A percentile compares a stretch with the other conserved stretches of the same genome.
Conservation (phyloP, 2,329 filamentous ascomycete genomes). For the Diaporthe sp. region DNA sequence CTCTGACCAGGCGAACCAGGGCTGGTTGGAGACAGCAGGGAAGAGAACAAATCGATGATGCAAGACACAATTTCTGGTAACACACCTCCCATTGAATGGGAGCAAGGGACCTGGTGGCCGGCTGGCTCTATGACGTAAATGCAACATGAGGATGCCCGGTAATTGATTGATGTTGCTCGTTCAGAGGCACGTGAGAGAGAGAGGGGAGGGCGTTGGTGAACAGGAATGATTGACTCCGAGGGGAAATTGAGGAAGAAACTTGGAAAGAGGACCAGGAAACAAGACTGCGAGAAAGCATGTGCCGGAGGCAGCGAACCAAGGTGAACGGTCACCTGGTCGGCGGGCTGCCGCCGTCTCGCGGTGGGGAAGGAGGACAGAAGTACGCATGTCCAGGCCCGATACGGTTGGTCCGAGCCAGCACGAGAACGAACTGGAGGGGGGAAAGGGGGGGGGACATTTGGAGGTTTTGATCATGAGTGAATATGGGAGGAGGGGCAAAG, state of each 20-base stretch:
- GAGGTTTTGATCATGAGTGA: not conserved
- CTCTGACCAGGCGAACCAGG: not conserved
- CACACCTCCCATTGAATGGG: conserved; percentile 35
- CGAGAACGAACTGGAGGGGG: conserved; percentile 2
- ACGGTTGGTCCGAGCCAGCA: not conserved
- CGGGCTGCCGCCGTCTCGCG: not conserved
- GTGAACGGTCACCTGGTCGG: not conserved
- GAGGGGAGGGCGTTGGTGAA: not conserved
- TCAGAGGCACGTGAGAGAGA: conserved; percentile 13
- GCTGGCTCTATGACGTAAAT: conserved; percentile 37
- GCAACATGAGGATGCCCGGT: conserved; percentile 25
- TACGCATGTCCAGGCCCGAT: conserved; percentile 13
- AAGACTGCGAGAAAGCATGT: conserved; percentile 2
- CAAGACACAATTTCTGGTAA: conserved; percentile 30
- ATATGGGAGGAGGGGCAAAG: not conserved
- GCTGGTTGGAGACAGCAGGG: not conserved
- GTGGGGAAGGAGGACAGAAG: not conserved
- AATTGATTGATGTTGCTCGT: conserved; percentile 26
- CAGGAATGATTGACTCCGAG: not conserved
- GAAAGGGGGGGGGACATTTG: no score
- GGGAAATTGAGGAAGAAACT: not conserved
- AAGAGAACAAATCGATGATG: not conserved
- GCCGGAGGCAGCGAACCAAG: not conserved
- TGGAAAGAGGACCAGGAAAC: not conserved
- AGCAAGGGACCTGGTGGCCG: conserved; percentile 37